Conservation (phyloP, 495 filamentous ascomycete genomes). For the Friedmanniomyces simplex region DNA sequence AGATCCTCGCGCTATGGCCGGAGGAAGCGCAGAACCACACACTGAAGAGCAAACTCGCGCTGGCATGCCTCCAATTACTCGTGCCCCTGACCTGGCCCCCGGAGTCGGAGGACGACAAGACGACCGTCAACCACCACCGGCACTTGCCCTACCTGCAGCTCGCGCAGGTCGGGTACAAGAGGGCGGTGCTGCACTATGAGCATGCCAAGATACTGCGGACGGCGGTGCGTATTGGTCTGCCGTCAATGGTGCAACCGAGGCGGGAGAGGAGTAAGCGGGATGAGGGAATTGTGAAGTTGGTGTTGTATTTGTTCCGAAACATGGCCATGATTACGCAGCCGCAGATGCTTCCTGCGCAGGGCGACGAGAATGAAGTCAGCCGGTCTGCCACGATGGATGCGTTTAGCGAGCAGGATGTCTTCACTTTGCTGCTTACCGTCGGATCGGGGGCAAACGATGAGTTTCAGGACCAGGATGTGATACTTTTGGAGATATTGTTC, state of each 20-base stretch:
- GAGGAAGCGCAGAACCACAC: conserved; percentile 54
- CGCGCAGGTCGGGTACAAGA: conserved; percentile 81
- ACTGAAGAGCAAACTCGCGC: conserved; percentile 64
- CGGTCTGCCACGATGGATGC: conserved; percentile 79
- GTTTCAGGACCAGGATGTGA: conserved; percentile 76
- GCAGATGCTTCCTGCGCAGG: conserved; percentile 45
- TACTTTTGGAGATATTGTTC: conserved; percentile 81
- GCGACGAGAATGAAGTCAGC: conserved; percentile 79
- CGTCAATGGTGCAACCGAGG: conserved; percentile 70
- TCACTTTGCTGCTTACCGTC: conserved; percentile 71
- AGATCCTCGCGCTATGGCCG: conserved; percentile 76
- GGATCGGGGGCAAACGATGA: conserved; percentile 87
- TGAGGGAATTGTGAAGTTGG: conserved; percentile 84
- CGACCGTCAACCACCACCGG: conserved; percentile 86
- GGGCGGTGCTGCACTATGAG: conserved; percentile 71
- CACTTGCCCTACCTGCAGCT: conserved; percentile 82
- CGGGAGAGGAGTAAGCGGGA: conserved; percentile 70
- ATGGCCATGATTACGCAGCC: conserved; percentile 72
- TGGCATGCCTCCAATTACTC: conserved; percentile 84
- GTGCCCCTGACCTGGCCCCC: conserved; percentile 93
- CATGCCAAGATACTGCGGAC: conserved; percentile 65
- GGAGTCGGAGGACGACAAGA: conserved; percentile 63
- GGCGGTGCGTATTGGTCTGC: conserved; percentile 68
- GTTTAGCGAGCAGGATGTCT: conserved; percentile 81
- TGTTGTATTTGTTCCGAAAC: conserved; percentile 83